Evolutionary conservation across 805 yeast genomes (phyloP).

Genomic region (Schwanniomyces vanrijiae): DNA sequence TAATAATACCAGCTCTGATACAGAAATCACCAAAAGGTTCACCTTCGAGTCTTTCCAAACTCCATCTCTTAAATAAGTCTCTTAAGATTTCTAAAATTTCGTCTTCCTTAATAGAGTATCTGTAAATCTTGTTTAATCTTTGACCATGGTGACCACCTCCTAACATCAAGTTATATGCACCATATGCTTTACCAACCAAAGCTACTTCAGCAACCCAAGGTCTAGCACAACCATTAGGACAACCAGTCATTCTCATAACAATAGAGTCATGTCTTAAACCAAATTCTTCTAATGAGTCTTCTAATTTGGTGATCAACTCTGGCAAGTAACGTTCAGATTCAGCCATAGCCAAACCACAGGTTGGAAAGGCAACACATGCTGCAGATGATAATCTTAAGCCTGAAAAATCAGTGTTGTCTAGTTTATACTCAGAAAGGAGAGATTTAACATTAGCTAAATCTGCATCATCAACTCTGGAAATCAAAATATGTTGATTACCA

Average conservation of each 20-base stretch:
- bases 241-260: constrained; percentile 98
- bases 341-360: constrained; percentile 99
- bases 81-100: constrained; percentile 75
- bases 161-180: constrained; percentile 88
- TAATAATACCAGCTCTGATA: constrained; percentile 82
- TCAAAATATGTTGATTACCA: constrained; percentile 89
- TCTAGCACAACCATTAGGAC: constrained; percentile 98
- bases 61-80: constrained; percentile 93
- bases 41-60: constrained; percentile 83
- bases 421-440: constrained; percentile 67
- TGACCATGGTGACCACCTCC: constrained; percentile 97
- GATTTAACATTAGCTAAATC: constrained; percentile 63
- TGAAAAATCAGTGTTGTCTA: constrained; percentile 81
- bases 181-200: constrained; percentile 90
- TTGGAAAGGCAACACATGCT: constrained; percentile 97
- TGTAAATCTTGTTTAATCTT: constrained; percentile 84
- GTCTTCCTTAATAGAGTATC: constrained; percentile 86
- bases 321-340: constrained; percentile 95
- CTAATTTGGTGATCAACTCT: constrained; percentile 74
- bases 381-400: constrained; percentile 88
- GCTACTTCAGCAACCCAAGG: constrained; percentile 98
- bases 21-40: constrained; percentile 96
- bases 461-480: constrained; percentile 70
- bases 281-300: constrained; percentile 82
- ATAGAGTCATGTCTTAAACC: constrained; percentile 93